Percentiles rank a stretch among this genome's conserved stretches.
phyloP scores from a whole-genome alignment of 331 rosid genomes.

The Quercus phellos region DNA sequence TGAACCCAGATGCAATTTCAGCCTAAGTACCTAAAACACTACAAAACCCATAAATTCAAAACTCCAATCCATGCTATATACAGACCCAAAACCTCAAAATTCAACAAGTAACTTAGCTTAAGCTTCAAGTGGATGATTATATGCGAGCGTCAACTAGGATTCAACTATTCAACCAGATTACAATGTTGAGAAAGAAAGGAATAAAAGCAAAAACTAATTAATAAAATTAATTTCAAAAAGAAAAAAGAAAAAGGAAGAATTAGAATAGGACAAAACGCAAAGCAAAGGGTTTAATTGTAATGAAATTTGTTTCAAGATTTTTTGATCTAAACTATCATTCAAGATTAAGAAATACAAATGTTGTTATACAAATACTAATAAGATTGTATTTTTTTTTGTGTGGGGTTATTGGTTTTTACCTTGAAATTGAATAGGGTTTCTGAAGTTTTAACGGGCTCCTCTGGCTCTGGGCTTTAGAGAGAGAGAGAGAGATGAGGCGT shows the following conservation, averaged over 20 bases:
- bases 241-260: not conserved
- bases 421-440: not conserved
- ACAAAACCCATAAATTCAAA: not conserved
- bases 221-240: not conserved
- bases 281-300: too few species aligned
- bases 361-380: too few species aligned
- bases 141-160: not conserved
- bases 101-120: not conserved
- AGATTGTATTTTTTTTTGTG: too few species aligned
- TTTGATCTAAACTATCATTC: too few species aligned
- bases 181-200: too few species aligned
- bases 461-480: not conserved
- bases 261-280: too few species aligned
- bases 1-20: not conserved
- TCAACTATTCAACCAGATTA: too few species aligned
- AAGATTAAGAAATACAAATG: too few species aligned
- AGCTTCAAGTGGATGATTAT: not conserved
- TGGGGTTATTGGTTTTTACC: too few species aligned
- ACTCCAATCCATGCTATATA: not conserved
- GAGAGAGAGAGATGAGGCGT: not conserved
- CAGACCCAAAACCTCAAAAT: not conserved
- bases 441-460: not conserved
- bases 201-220: too few species aligned
- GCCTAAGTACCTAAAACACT: not conserved
- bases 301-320: too few species aligned